Percentiles rank a stretch among this genome's conserved stretches.
Conservation (phyloP, 2,329 filamentous ascomycete species). For the Penicillium sp. region DNA sequence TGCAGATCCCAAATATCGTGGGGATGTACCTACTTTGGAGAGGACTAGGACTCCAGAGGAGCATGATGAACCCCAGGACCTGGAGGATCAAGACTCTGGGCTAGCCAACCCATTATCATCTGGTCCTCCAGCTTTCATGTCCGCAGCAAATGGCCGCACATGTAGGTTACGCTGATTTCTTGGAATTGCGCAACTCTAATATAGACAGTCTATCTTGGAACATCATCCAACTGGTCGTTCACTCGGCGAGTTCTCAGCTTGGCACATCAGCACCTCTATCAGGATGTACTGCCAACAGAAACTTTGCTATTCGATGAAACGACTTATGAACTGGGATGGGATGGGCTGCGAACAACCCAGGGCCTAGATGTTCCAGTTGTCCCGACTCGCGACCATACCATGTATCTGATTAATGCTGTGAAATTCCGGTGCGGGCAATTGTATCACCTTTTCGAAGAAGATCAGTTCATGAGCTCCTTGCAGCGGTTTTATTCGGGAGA, state of each 20-base stretch:
- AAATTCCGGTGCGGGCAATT: slow-evolving; percentile 56
- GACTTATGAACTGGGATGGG: slow-evolving; percentile 54
- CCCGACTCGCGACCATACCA: slow-evolving; percentile 51
- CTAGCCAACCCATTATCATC: slow-evolving; percentile 47
- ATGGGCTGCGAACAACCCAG: slow-evolving; percentile 42
- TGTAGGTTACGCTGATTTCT: slow-evolving; percentile 35
- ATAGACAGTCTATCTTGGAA: slow-evolving; percentile 28
- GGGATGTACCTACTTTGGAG: slow-evolving; percentile 19
- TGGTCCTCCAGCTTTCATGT: slow-evolving; percentile 44
- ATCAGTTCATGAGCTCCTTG: slow-evolving; percentile 48
- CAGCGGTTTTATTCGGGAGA: slow-evolving; percentile 41
- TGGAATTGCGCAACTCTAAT: neutral
- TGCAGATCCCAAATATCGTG: slow-evolving; percentile 17
- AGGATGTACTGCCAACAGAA: slow-evolving; percentile 39
- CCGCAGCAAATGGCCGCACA: slow-evolving; percentile 41
- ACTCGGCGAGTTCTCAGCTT: slow-evolving; percentile 22
- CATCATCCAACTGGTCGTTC: slow-evolving; percentile 26
- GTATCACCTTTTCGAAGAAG: slow-evolving; percentile 54
- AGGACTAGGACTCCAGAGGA: slow-evolving; percentile 12
- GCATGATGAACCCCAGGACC: slow-evolving; percentile 15
- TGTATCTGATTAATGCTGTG: slow-evolving; percentile 55
- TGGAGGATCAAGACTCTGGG: slow-evolving; percentile 31
- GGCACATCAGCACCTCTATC: slow-evolving; percentile 24
- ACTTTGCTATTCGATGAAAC: slow-evolving; percentile 52
- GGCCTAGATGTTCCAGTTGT: slow-evolving; percentile 27